Conservation (phyloP, 352 stramenopile genomes). For the Pythium phragmitis region DNA sequence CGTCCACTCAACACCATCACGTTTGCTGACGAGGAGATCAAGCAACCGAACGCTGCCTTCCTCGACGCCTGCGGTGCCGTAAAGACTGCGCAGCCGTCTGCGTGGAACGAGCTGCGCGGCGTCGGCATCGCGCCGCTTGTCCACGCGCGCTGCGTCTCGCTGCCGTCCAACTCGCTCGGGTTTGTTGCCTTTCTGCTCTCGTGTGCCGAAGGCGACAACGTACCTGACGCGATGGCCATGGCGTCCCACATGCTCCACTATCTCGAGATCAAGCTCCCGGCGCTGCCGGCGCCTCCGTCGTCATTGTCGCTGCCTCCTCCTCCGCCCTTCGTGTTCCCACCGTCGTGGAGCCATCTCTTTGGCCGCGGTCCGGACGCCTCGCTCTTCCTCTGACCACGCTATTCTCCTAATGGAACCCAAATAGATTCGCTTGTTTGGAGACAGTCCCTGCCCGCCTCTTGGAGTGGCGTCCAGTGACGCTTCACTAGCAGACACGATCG, state of each 20-base stretch:
- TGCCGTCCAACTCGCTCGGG: slow-evolving; percentile 33
- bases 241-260: slow-evolving; percentile 50
- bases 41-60: slow-evolving; percentile 15
- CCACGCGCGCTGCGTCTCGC: slow-evolving; percentile 30
- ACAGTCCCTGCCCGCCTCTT: too few relatives aligned
- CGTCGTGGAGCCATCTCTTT: slow-evolving; percentile 31
- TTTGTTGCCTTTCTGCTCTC: slow-evolving; percentile 60
- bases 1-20: slow-evolving; percentile 60
- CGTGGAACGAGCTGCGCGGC: slow-evolving; percentile 55
- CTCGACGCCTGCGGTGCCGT: slow-evolving; percentile 24
- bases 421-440: too few relatives aligned
- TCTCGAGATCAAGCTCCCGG: slow-evolving; percentile 29
- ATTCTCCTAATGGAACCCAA: not conserved
- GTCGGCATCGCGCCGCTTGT: slow-evolving; percentile 60
- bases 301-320: slow-evolving; percentile 3
- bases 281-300: not conserved
- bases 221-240: slow-evolving; percentile 63
- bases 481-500: not conserved
- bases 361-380: slow-evolving; percentile 25
- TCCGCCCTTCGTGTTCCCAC: slow-evolving; percentile 22
- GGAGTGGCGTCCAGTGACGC: not conserved
- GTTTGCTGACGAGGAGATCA: slow-evolving; percentile 24
- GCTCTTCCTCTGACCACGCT: slow-evolving; percentile 18
- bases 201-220: slow-evolving; percentile 80
- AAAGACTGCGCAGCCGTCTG: slow-evolving; percentile 9